These are phyloP conservation scores for Arthrobotrys musiformis DNA, from an alignment of 2,329 filamentous ascomycete genomes.

Conservation along the genomic window DNA sequence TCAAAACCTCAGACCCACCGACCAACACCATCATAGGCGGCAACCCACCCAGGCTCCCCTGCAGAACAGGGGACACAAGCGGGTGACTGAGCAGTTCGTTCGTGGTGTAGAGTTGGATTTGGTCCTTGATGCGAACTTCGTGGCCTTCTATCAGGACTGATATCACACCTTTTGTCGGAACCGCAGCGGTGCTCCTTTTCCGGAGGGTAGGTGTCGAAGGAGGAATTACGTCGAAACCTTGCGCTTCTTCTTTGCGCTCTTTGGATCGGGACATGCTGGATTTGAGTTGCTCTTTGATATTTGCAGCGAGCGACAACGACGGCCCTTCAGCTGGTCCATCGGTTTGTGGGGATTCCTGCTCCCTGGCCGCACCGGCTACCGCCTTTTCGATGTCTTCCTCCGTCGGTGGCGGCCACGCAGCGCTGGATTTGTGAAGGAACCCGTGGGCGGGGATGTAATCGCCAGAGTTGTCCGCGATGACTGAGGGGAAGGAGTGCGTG, in stretches of 20 bases:
- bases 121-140: slow-evolving; percentile 80
- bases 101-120: slow-evolving; percentile 84
- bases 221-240: slow-evolving; percentile 61
- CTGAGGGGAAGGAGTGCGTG: slow-evolving; percentile 93
- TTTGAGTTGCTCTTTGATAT: slow-evolving; percentile 42
- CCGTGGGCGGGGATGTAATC: slow-evolving; percentile 91
- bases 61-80: slow-evolving; percentile 86
- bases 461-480: slow-evolving; percentile 67
- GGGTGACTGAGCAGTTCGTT: slow-evolving; percentile 88
- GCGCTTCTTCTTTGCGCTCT: slow-evolving; percentile 61
- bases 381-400: slow-evolving; percentile 72
- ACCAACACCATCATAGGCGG: slow-evolving; percentile 85
- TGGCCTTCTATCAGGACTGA: slow-evolving; percentile 78
- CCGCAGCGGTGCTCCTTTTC: background rate
- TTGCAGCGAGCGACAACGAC: background rate
- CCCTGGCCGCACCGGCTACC: slow-evolving; percentile 64
- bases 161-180: slow-evolving; percentile 41
- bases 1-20: slow-evolving; percentile 86
- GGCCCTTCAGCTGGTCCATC: background rate
- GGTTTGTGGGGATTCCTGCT: slow-evolving; percentile 60
- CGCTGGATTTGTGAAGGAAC: slow-evolving; percentile 89
- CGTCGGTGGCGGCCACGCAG: slow-evolving; percentile 91
- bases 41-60: slow-evolving; percentile 87
- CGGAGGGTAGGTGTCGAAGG: background rate
- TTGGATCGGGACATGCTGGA: slow-evolving; percentile 54